Evolutionary conservation across 441 rosid genomes (phyloP), one percentile per base, ranked within the genome.

Genomic region (Arabidopsis lyrata): DNA sequence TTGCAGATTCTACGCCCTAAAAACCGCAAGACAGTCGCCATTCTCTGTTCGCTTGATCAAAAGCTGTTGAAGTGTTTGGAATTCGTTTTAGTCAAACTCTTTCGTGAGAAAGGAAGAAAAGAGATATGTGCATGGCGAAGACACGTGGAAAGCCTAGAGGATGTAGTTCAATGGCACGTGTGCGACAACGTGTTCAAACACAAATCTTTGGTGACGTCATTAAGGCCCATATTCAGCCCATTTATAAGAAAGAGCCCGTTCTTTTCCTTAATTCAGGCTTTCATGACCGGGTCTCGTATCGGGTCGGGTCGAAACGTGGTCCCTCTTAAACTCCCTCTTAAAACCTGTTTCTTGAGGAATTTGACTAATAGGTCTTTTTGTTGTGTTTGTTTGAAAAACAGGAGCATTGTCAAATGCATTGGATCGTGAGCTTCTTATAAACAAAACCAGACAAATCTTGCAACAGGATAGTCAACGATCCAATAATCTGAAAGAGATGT

Each of bases 401-500:
- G 47, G 45, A 63, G 15, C n/a, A 38, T 41, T 75, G 70, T 76
- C 66, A 68, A 69, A 38, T 41, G 66, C 70, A 38, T 69, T 31
- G 80, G 80, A 70, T 76, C 75, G 34, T 39, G 75, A 47, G 77
- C 77, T 63, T 45, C 14, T 35, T 63, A 18, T 6, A 20, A 61
- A 35, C 68, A 35, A 41, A 60, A 44, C 56, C 22, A 47, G 15
- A 65, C 29, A 56, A 56, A 29, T 16, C 15, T 24, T 47, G 5
- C 5, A 20, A 61, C 7, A 32, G 31, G 27, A 27, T 36, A 45
- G 75, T 63, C 75, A 63, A 55, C 36, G 27, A 32, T 68, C 74
- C 42, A 53, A 16, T 32, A 3, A 8, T 13, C 41, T 36, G 56
- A 38, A 32, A 50, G 18, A 14, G 2, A 31, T 6, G 2, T 35